These are phyloP conservation scores for Lanmaoa rubissima DNA, from an alignment of 768 basidiomycete species.

Conservation along the genomic window DNA sequence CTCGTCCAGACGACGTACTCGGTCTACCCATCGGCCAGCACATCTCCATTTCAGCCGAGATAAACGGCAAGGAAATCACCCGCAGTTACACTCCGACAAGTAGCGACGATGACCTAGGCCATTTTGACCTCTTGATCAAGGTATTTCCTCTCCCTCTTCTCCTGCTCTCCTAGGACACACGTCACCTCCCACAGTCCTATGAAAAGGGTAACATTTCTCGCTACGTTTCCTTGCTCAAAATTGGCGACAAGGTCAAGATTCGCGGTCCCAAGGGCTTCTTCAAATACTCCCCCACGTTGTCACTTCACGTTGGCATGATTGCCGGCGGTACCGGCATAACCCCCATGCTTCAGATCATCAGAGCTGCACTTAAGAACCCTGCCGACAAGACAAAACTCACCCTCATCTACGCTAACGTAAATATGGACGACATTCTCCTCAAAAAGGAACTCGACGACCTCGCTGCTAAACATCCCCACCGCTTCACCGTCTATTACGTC, in stretches of 20 bases:
- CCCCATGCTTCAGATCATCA: slow-evolving; percentile 98
- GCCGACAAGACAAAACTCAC: slow-evolving; percentile 76
- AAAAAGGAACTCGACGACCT: slow-evolving; percentile 85
- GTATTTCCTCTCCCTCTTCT: slow-evolving; percentile 37
- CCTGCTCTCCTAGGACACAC: background rate
- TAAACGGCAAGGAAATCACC: slow-evolving; percentile 85
- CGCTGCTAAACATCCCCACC: slow-evolving; percentile 52
- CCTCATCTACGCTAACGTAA: slow-evolving; percentile 97
- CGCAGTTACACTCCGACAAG: slow-evolving; percentile 96
- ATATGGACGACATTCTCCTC: slow-evolving; percentile 88
- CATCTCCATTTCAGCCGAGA: slow-evolving; percentile 86
- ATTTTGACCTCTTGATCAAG: slow-evolving; percentile 98
- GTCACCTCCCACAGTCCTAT: slow-evolving; percentile 61
- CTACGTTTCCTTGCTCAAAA: slow-evolving; percentile 74
- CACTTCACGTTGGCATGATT: slow-evolving; percentile 91
- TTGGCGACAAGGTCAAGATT: slow-evolving; percentile 85
- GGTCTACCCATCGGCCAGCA: slow-evolving; percentile 97
- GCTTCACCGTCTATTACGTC: slow-evolving; percentile 85
- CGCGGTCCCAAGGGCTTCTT: slow-evolving; percentile 98
- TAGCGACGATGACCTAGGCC: slow-evolving; percentile 87
- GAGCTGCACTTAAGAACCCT: slow-evolving; percentile 89
- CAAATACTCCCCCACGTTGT: slow-evolving; percentile 70
- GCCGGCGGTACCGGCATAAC: slow-evolving; percentile 99
- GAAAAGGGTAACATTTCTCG: slow-evolving; percentile 97
- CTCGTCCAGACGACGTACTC: slow-evolving; percentile 69